These are phyloP conservation scores for Nannochloropsis oceanica DNA, from an alignment of 108 stramenopile species.

Conservation along the genomic window DNA sequence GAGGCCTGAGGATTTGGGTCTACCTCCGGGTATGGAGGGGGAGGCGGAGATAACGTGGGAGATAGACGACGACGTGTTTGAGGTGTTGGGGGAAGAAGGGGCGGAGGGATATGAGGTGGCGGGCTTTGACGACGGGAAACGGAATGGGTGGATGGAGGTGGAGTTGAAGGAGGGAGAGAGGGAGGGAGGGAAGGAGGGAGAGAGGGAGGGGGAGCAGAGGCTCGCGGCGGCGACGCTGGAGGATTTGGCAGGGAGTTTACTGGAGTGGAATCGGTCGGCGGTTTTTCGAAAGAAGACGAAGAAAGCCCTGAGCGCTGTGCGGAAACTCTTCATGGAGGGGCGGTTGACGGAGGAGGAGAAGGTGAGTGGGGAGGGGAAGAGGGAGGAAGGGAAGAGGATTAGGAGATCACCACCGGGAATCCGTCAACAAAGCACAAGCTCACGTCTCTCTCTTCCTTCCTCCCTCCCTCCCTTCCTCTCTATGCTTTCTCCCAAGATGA, in stretches of 20 bases:
- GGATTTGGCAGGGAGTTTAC: background rate
- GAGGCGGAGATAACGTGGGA: background rate
- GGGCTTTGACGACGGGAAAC: background rate
- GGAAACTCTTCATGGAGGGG: background rate
- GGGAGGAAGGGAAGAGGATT: background rate
- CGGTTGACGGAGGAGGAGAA: background rate
- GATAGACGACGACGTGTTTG: background rate
- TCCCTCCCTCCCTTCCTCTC: background rate
- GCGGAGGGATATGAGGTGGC: background rate
- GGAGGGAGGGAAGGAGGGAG: background rate
- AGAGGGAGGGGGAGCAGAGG: background rate
- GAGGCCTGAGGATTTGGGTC: background rate
- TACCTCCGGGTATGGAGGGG: background rate
- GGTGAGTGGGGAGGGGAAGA: background rate
- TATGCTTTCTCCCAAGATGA: background rate
- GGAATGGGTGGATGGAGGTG: too few relatives aligned
- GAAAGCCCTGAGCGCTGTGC: background rate
- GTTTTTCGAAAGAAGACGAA: background rate
- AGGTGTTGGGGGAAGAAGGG: background rate
- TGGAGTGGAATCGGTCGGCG: background rate
- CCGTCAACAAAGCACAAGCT: background rate
- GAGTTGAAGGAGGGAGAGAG: background rate
- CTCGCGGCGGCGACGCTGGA: background rate
- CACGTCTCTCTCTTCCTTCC: background rate
- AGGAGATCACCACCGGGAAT: too few relatives aligned